Percentiles rank a stretch among this genome's conserved stretches.
Evolutionary conservation across 352 stramenopile genomes (phyloP).

Genomic region (Pythium aristosporum): DNA sequence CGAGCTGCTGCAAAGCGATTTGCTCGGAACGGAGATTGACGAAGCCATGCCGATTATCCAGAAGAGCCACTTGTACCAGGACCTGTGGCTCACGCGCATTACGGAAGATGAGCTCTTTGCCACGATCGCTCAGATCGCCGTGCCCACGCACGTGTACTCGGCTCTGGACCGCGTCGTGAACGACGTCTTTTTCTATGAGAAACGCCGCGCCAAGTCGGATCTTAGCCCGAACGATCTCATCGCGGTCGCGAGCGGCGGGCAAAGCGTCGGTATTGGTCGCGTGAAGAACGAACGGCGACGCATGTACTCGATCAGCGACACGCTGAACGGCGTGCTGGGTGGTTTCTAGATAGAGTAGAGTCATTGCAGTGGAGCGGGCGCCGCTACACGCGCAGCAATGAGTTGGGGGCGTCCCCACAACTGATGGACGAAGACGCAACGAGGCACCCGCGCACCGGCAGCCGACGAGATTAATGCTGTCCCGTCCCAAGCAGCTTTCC

Average conservation of each 20-base stretch:
- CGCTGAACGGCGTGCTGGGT: conserved; percentile 67
- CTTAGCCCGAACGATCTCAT: conserved; percentile 31
- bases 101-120: conserved; percentile 75
- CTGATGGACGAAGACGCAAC: too few species aligned
- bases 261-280: conserved; percentile 67
- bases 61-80: conserved; percentile 60
- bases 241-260: conserved; percentile 42
- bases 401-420: too few species aligned
- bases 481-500: too few species aligned
- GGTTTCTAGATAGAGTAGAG: conserved; percentile 37
- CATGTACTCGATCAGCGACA: conserved; percentile 80
- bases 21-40: conserved; percentile 71
- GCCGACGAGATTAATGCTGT: too few species aligned
- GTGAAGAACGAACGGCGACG: conserved; percentile 64
- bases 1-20: conserved; percentile 50
- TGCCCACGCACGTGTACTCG: conserved; percentile 68
- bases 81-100: conserved; percentile 52
- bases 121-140: conserved; percentile 53
- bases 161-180: conserved; percentile 76
- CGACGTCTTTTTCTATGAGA: conserved; percentile 87
- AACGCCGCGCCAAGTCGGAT: conserved; percentile 35
- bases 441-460: too few species aligned
- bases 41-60: conserved; percentile 74
- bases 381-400: too few species aligned
- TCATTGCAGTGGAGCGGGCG: neutral